These are phyloP conservation scores for Taiwanofungus camphoratus DNA, from an alignment of 1,284 basidiomycete genomes.

Conservation along the genomic window DNA sequence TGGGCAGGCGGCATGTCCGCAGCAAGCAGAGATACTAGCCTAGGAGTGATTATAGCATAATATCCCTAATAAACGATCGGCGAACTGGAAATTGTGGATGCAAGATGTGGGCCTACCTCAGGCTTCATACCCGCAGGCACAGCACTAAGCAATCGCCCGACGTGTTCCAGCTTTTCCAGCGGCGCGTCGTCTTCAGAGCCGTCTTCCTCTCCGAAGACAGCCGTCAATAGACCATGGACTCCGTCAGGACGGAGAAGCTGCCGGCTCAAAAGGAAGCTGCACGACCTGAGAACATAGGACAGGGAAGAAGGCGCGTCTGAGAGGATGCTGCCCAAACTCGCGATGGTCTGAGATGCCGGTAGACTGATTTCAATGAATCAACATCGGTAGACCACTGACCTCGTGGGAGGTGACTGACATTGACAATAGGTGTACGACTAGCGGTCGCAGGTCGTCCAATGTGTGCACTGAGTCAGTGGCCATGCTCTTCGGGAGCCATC, in stretches of 20 bases:
- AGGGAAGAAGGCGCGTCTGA: constrained; percentile 37
- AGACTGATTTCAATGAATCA: constrained; percentile 35
- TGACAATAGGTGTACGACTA: constrained; percentile 49
- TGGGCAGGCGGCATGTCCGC: constrained; percentile 37
- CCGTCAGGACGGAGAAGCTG: constrained; percentile 67
- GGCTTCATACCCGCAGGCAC: constrained; percentile 48
- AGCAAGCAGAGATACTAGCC: constrained; percentile 45
- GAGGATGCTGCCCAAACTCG: constrained; percentile 53
- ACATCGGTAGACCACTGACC: not conserved
- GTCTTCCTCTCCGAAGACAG: constrained; percentile 61
- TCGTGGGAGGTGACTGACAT: constrained; percentile 13
- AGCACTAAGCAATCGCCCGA: constrained; percentile 50
- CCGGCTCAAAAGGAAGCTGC: constrained; percentile 53
- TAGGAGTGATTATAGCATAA: constrained; percentile 47
- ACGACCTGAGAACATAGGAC: constrained; percentile 49
- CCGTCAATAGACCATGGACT: constrained; percentile 57
- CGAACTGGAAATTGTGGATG: not conserved
- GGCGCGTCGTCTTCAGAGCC: constrained; percentile 42
- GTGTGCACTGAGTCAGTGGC: constrained; percentile 35
- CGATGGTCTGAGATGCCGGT: constrained; percentile 58
- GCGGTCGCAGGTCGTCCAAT: constrained; percentile 35
- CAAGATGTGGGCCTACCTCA: constrained; percentile 33
- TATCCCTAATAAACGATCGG: constrained; percentile 44
- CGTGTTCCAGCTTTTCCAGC: constrained; percentile 63
- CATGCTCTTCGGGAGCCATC: constrained; percentile 60